Evolutionary conservation across 2,329 filamentous ascomycete species (phyloP).

Genomic region (Arthrobotrys conoides): DNA sequence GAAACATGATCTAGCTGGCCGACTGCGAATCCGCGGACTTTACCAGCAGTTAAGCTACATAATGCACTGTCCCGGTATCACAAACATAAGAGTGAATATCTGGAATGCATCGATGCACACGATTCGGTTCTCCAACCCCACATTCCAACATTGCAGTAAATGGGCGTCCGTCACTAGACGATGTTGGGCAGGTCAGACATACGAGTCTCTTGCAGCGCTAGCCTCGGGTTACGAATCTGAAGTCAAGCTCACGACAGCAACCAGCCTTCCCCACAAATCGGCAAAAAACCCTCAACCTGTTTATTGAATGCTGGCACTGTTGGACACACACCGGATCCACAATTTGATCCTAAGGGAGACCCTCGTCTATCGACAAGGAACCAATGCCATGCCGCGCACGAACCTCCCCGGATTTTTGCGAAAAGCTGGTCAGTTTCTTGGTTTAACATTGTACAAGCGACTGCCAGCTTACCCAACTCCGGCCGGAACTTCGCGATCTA

Average conservation of each 20-base stretch:
- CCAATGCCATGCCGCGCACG: slow-evolving; percentile 58
- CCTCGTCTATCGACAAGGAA: slow-evolving; percentile 61
- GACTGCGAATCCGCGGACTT: slow-evolving; percentile 16
- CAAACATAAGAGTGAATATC: slow-evolving; percentile 17
- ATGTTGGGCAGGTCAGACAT: slow-evolving; percentile 50
- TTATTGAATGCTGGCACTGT: slow-evolving; percentile 47
- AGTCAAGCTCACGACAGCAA: slow-evolving; percentile 47
- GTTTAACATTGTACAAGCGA: slow-evolving; percentile 36
- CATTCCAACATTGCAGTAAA: slow-evolving; percentile 27
- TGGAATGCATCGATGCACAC: slow-evolving; percentile 4
- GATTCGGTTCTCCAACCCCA: slow-evolving; percentile 20
- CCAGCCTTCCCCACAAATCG: slow-evolving; percentile 59
- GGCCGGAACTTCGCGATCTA: slow-evolving; percentile 54
- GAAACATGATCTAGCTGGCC: slow-evolving; percentile 9
- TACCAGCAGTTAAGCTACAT: slow-evolving; percentile 39
- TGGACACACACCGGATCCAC: slow-evolving; percentile 58
- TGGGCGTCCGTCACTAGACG: slow-evolving; percentile 48
- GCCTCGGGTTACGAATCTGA: slow-evolving; percentile 40
- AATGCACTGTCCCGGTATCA: slow-evolving; percentile 36
- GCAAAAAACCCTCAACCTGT: slow-evolving; percentile 62
- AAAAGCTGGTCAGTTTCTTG: slow-evolving; percentile 47
- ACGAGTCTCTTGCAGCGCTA: slow-evolving; percentile 23
- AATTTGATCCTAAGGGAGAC: slow-evolving; percentile 41
- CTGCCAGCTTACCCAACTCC: slow-evolving; percentile 56
- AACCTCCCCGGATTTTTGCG: slow-evolving; percentile 61